Percentiles rank a stretch among this genome's conserved stretches.
Evolutionary conservation across 345 rosid species (phyloP).

Genomic region (Noccaea bulbosa): DNA sequence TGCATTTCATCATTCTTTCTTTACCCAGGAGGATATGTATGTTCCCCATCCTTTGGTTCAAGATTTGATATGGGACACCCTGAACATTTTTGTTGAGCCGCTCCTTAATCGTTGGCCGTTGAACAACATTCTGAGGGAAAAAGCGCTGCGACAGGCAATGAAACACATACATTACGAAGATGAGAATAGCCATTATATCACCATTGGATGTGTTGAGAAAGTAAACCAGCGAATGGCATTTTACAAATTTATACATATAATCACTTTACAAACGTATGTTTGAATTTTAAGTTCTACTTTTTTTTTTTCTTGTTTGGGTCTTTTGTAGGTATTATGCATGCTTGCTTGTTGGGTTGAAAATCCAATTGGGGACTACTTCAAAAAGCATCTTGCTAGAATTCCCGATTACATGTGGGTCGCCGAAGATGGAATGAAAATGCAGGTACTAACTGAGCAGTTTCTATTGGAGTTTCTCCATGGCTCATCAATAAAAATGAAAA

Average conservation of each 20-base stretch:
- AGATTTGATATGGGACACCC: conserved; percentile 61
- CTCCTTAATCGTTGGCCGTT: conserved; percentile 62
- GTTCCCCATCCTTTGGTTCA: conserved; percentile 60
- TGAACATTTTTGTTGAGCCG: conserved; percentile 54
- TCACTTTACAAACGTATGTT: not conserved
- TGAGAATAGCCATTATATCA: conserved; percentile 57
- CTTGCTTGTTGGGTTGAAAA: conserved; percentile 74
- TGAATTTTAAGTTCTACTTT: not conserved
- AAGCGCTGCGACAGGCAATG: conserved; percentile 56
- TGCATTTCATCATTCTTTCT: not conserved
- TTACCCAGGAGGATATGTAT: conserved; percentile 59
- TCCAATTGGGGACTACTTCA: conserved; percentile 61
- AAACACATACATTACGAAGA: conserved; percentile 69
- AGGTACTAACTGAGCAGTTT: conserved; percentile 36
- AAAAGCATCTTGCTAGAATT: conserved; percentile 62
- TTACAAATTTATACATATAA: not conserved
- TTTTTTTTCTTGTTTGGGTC: too few relatives aligned
- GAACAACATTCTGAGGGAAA: conserved; percentile 57
- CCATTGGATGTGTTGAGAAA: conserved; percentile 66
- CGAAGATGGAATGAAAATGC: conserved; percentile 75
- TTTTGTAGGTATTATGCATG: conserved; percentile 43
- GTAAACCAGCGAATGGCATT: conserved; percentile 15
- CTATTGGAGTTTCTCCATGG: too few relatives aligned
- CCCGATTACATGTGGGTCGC: conserved; percentile 77
- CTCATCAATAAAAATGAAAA: too few relatives aligned